Base-by-base conservation (phyloP, 2,329 filamentous ascomycete genomes). In the Didymosphaeria variabile region DNA sequence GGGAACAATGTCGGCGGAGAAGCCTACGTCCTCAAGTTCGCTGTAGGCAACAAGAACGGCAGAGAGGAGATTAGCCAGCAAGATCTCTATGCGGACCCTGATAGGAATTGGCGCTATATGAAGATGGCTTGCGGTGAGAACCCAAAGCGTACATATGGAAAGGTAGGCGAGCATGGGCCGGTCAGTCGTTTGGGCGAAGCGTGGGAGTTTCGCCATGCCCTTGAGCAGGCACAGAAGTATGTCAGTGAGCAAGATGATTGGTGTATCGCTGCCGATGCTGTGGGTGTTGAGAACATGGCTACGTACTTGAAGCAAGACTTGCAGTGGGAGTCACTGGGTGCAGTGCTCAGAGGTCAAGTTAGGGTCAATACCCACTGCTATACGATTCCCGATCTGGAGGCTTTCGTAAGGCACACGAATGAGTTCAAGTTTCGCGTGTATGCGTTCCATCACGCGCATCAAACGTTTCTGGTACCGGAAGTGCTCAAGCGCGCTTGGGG, bases 61-160 rank as follows among this genome's bases (percentile, higher is more conserved):
- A 84, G 89, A 23, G 79, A 82, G 17, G 89, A 91, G 73, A 84
- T 89, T 46, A 90, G 88, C 56, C 87, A 86, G 2, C 78, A 82
- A 26, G 86, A 90, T 65, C 83, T 91, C 80, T 80, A 91, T 10
- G 89, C 89, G 1, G 87, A 90, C 55, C 88, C 88, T 0, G 88
- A 89, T 45, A 81, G 82, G 23, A 86, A 81, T 61, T 90, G 88
- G 86, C 83, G 90, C 21, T 91, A 90, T 74, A 90, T 92, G 83
- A 91, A 92, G 79, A 91, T 91, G 89, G 90, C 90, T 0, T 91
- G 89, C 65, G 89, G 89, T 38, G 89, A 91, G 77, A 91, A 91
- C 67, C 80, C 89, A 1, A 90, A 90, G 78, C 79, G 83, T 0
- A 79, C 87, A 0, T 89, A 90, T 61, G 88, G 88, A 10, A 81